Conservation (phyloP, 768 basidiomycete genomes). For the Termitomyces sp. region DNA sequence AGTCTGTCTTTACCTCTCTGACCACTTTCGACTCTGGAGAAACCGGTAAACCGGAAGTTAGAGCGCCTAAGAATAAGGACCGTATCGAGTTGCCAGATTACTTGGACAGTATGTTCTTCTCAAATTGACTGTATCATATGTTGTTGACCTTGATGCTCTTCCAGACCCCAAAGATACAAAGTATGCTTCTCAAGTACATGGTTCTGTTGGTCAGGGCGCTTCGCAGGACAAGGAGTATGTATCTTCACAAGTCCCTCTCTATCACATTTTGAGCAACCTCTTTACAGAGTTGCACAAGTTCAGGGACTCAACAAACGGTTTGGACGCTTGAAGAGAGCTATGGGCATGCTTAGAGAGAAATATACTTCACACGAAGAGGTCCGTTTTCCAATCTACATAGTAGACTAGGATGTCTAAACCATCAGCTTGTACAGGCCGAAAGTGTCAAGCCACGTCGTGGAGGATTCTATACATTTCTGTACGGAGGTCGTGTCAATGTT, state of each 20-base stretch:
- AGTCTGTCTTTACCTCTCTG: background rate
- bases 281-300: background rate
- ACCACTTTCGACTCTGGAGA: background rate
- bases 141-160: background rate
- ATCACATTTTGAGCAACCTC: background rate
- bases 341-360: background rate
- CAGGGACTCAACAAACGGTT: background rate
- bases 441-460: background rate
- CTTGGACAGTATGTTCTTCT: background rate
- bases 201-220: background rate
- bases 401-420: background rate
- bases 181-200: background rate
- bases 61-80: no score
- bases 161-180: background rate
- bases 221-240: background rate
- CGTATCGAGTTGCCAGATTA: no score
- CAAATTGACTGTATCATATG: no score
- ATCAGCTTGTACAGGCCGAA: background rate
- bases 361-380: background rate
- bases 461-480: background rate
- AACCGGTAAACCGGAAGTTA: no score
- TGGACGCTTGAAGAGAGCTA: background rate
- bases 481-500: background rate
- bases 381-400: background rate
- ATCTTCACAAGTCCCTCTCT: background rate